phyloP scores from a whole-genome alignment of 805 yeast genomes.

The Zygoascus biomembranicola region DNA sequence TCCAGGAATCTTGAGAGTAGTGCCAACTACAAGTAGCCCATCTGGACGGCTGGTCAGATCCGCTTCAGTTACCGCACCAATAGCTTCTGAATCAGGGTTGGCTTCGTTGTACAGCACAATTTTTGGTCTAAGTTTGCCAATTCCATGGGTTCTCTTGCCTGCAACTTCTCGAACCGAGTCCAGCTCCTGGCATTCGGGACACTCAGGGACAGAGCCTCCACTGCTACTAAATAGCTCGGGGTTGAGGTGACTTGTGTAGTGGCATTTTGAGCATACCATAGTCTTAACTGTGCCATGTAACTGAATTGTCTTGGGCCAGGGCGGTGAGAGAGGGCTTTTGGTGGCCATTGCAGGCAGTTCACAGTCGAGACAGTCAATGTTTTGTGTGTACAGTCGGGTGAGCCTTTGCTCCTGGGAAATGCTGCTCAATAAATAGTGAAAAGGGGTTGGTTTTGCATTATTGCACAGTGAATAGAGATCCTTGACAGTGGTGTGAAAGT shows the following conservation, averaged over 20 bases:
- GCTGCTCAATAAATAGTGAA: conserved; percentile 56
- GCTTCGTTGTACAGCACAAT: conserved; percentile 65
- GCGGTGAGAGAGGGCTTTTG: conserved; percentile 40
- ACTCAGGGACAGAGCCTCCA: conserved; percentile 40
- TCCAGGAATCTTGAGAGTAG: conserved; percentile 75
- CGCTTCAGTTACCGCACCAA: conserved; percentile 62
- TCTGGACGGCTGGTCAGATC: conserved; percentile 66
- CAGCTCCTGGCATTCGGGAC: conserved; percentile 57
- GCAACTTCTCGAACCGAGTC: conserved; percentile 48
- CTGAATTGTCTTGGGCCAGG: conserved; percentile 57
- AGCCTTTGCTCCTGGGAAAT: conserved; percentile 57
- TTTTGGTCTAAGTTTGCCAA: conserved; percentile 56
- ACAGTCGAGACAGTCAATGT: conserved; percentile 74
- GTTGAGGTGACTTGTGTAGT: conserved; percentile 45
- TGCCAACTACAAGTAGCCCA: conserved; percentile 73
- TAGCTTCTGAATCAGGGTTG: conserved; percentile 83
- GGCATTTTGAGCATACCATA: conserved; percentile 73
- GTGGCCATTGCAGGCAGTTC: conserved; percentile 44
- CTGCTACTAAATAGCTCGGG: conserved; percentile 38
- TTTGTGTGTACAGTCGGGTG: conserved; percentile 74
- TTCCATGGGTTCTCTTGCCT: conserved; percentile 57
- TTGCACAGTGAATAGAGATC: conserved; percentile 48
- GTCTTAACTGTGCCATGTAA: conserved; percentile 74
- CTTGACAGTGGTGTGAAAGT: conserved; percentile 69
- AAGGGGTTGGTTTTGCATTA: conserved; percentile 59